Evolutionary conservation across 169 alveolate species (phyloP), one percentile per base, ranked within the genome.

Genomic region (Eimeria zaria): DNA sequence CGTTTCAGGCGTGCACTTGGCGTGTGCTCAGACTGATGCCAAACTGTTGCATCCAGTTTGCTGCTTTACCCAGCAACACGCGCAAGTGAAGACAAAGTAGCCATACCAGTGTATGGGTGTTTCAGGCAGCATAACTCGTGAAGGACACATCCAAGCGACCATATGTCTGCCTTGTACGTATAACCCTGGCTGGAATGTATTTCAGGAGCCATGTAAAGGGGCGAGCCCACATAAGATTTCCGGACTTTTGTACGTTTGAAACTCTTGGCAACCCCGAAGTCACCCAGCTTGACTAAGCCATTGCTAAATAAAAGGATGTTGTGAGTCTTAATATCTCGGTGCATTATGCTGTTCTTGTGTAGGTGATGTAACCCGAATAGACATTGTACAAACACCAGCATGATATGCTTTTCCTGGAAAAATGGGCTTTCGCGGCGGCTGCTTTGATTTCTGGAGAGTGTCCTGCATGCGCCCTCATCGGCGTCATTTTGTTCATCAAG

Each of bases 71-170:
- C 41, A 48, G 12, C 46, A n/a, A 48, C 0, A n/a, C 44, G 27
- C 51, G 24, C 14, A 9, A 30, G 18, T 30, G 30, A n/a, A 14
- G 24, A 14, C 18, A 14, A 5, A 24, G 62, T 81, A 33, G 39
- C 24, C 93, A 44, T 69, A 89, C 95, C 95, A 30, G 55, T 81
- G 89, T 62, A 74, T 55, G 89, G 95, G 55, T 90, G 78, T 30
- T 71, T 46, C 48, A 90, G 89, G 80, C 95, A 90, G 74, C 99
- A 98, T n/a, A 99, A 97, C 97, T 99, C 99, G 97, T 98, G 98
- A 14, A 99, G 97, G 33, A 99, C 99, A 87, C 99, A 98, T 22
- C 99, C 99, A 33, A 99, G 97, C 11, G 99, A 98, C 99, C 99
- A 99, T 24, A 98, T 98, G 97, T 99, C 99, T 78, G 99, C 97